Conservation (phyloP, 306 rosid genomes). For the Prosopis cineraria region DNA sequence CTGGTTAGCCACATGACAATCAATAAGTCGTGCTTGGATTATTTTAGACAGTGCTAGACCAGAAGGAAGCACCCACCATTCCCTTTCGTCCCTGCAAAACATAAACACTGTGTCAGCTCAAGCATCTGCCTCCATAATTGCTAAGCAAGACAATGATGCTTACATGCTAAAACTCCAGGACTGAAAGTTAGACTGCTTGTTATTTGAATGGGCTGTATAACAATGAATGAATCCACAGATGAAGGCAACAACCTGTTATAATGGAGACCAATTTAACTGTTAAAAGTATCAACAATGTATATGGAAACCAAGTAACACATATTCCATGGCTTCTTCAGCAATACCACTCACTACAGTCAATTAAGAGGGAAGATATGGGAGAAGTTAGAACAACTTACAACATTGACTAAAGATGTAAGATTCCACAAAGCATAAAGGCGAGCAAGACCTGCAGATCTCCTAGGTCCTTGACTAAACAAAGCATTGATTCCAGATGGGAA, state of each 20-base stretch:
- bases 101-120: no score
- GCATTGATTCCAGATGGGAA: constrained; percentile 97
- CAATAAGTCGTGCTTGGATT: constrained; percentile 82
- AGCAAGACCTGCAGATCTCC: constrained; percentile 84
- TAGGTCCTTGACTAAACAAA: constrained; percentile 91
- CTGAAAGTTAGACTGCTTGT: constrained; percentile 61
- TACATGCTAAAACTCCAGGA: constrained; percentile 94
- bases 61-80: constrained; percentile 98
- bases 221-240: constrained; percentile 81
- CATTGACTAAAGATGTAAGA: constrained; percentile 86
- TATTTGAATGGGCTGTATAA: constrained; percentile 54
- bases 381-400: constrained; percentile 69
- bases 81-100: constrained; percentile 98
- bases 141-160: constrained; percentile 30
- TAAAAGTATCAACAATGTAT: constrained; percentile 19
- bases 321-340: not conserved
- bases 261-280: constrained; percentile 23
- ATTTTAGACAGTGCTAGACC: constrained; percentile 77
- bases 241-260: constrained; percentile 77
- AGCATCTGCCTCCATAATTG: constrained; percentile 12
- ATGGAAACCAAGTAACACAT: constrained; percentile 4
- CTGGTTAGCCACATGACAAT: constrained; percentile 87
- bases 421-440: constrained; percentile 95
- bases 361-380: not conserved
- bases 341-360: not conserved